Evolutionary conservation across 1,284 basidiomycete genomes (phyloP), one percentile per base, ranked within the genome.

Genomic region (Lentinus polychrous): DNA sequence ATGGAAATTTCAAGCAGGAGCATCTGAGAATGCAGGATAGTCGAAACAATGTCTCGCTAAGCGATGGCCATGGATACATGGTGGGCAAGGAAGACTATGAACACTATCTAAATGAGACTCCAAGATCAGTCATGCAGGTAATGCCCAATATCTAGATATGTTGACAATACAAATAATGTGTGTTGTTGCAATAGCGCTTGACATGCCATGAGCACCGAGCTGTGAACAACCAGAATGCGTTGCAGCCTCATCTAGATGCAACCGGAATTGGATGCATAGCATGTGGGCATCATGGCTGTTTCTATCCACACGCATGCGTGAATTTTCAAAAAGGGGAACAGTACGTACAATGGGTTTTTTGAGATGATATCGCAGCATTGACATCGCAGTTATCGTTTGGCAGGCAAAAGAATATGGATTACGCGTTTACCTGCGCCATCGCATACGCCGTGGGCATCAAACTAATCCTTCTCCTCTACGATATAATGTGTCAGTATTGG

Each of bases 1-100:
- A 44, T 27, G 43, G 43, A 5, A 44, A 44, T 33, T 44, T 44
- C 43, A 44, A 44, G 18, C 27, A 31, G 18, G 43, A 44, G 17
- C 43, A 44, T n/a, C 22, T 44, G 24, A 8, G 6, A 8, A 24
- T 10, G 11, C 31, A 44, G 20, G 7, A 11, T 22, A 6, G 12
- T 27, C 7, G 5, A 5, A 17, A 44, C 17, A 31, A 44, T 18
- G 14, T 44, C 18, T 17, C 20, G 24, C 27, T 44, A 5, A 44
- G 43, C 43, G 43, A 44, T 33, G 43, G 43, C 12, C 11, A 32
- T 11, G 43, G 43, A 12, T 44, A 24, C 17, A 44, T 44, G 43
- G 43, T 44, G 5, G 22, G 22, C 5, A 10, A 8, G 5, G 43
- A 8, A n/a, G 14, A 10, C 14, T 44, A 32, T 33, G 11, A 31